Percentiles rank a stretch among this genome's conserved stretches.
These are phyloP conservation scores for Schwanniomyces vanrijiae DNA, from an alignment of 805 yeast species.

Conservation along the genomic window DNA sequence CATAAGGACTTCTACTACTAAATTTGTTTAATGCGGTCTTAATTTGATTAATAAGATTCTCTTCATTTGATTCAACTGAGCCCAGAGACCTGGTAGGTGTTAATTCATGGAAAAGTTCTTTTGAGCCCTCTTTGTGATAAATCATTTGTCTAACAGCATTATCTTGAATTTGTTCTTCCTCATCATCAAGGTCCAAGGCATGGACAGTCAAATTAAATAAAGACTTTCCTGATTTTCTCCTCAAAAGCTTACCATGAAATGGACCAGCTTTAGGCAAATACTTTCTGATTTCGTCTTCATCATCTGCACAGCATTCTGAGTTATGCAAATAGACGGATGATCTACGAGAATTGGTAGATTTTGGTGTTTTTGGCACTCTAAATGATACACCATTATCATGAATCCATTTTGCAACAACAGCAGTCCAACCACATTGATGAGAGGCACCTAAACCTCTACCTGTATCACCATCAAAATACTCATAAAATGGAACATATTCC, in stretches of 20 bases:
- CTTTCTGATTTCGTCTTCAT: slow-evolving; percentile 35
- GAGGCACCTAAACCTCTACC: slow-evolving; percentile 93
- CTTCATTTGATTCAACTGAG: slow-evolving; percentile 32
- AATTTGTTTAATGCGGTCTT: slow-evolving; percentile 36
- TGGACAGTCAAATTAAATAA: slow-evolving; percentile 66
- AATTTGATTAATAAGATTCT: slow-evolving; percentile 34
- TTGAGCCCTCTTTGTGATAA: slow-evolving; percentile 15
- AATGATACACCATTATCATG: slow-evolving; percentile 82
- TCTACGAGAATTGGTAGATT: slow-evolving; percentile 28
- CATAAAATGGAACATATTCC: slow-evolving; percentile 77
- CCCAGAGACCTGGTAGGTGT: slow-evolving; percentile 22
- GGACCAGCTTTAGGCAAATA: slow-evolving; percentile 49
- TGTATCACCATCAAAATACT: slow-evolving; percentile 90
- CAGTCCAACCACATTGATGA: slow-evolving; percentile 97
- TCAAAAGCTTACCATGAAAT: slow-evolving; percentile 51
- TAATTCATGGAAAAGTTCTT: slow-evolving; percentile 16
- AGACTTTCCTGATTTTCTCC: slow-evolving; percentile 77
- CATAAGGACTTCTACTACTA: slow-evolving; percentile 32
- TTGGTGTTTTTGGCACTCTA: slow-evolving; percentile 48
- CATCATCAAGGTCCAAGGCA: slow-evolving; percentile 65
- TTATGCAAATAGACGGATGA: slow-evolving; percentile 23
- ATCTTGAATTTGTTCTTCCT: slow-evolving; percentile 39
- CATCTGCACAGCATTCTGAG: slow-evolving; percentile 15
- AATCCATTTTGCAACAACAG: slow-evolving; percentile 86
- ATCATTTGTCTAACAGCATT: slow-evolving; percentile 16